Conservation (phyloP, 2,329 filamentous ascomycete species). For the Fusarium sacchari region DNA sequence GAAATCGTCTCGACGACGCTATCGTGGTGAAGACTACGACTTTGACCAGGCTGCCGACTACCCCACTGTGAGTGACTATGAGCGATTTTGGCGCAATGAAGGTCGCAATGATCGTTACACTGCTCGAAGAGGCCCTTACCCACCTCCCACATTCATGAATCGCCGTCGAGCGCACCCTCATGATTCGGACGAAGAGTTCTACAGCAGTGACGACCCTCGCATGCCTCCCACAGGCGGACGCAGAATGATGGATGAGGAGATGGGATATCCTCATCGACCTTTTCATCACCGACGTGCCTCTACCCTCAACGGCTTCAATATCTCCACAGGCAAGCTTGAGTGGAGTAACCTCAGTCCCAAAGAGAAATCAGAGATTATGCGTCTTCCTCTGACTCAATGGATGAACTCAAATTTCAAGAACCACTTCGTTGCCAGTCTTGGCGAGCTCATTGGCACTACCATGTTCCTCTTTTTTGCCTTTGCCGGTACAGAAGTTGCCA, state of each 20-base stretch:
- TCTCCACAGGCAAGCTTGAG: constrained; percentile 45
- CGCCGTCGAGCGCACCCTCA: constrained; percentile 29
- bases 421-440: constrained; percentile 51
- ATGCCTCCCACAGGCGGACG: constrained; percentile 24
- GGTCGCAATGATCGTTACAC: constrained; percentile 35
- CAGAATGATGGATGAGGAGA: constrained; percentile 39
- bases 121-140: constrained; percentile 34
- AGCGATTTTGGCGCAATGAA: constrained; percentile 41
- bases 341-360: constrained; percentile 52
- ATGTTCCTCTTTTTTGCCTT: constrained; percentile 58
- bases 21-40: constrained; percentile 39
- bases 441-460: constrained; percentile 55
- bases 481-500: constrained; percentile 53
- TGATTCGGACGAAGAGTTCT: constrained; percentile 42
- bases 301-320: constrained; percentile 24
- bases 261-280: constrained; percentile 21
- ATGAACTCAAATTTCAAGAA: constrained; percentile 60
- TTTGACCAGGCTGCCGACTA: constrained; percentile 37
- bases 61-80: constrained; percentile 35
- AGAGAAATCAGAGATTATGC: constrained; percentile 56
- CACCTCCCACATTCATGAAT: constrained; percentile 42
- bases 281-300: constrained; percentile 15
- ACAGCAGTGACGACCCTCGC: constrained; percentile 35
- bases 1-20: constrained; percentile 35
- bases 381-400: constrained; percentile 57